These are phyloP conservation scores for Psidium guajava DNA, from an alignment of 345 rosid genomes.

Conservation along the genomic window DNA sequence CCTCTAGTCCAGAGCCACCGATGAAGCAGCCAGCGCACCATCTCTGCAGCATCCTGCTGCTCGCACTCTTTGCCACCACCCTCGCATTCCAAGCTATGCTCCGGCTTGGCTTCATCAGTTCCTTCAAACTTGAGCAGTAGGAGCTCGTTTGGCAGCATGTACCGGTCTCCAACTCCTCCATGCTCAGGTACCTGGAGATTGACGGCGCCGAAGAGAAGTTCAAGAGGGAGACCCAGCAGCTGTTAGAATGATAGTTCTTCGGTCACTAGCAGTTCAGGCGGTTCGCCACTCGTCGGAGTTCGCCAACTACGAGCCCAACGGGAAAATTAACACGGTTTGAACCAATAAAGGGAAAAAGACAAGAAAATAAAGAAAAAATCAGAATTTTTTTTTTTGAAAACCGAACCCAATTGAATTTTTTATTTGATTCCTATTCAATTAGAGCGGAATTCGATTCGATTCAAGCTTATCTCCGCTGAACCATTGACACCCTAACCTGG, in stretches of 20 bases:
- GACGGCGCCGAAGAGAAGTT: slow-evolving; percentile 49
- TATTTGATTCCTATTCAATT: too few species aligned
- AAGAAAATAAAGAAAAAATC: too few species aligned
- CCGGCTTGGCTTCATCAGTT: slow-evolving; percentile 20
- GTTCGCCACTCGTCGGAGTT: too few species aligned
- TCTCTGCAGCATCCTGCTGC: slow-evolving; percentile 40
- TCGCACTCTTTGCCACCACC: slow-evolving; percentile 37
- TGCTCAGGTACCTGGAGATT: slow-evolving; percentile 53
- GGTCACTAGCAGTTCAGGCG: too few species aligned
- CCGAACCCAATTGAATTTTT: too few species aligned
- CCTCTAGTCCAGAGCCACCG: neutral
- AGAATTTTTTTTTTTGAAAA: too few species aligned
- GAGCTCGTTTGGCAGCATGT: slow-evolving; percentile 1
- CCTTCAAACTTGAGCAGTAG: slow-evolving; percentile 16
- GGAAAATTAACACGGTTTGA: too few species aligned
- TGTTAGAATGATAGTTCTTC: slow-evolving; percentile 18
- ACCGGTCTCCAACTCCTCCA: slow-evolving; percentile 45
- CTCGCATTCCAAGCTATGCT: slow-evolving; percentile 38
- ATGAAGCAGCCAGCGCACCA: slow-evolving; percentile 74
- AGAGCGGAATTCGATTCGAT: too few species aligned
- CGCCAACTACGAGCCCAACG: too few species aligned
- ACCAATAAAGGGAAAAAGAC: too few species aligned
- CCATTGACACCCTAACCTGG: too few species aligned
- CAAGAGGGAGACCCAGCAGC: slow-evolving; percentile 48
- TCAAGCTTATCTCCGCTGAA: too few species aligned